These are phyloP conservation scores for Huntiella bhutanensis DNA, from an alignment of 2,329 filamentous ascomycete genomes.

Conservation along the genomic window DNA sequence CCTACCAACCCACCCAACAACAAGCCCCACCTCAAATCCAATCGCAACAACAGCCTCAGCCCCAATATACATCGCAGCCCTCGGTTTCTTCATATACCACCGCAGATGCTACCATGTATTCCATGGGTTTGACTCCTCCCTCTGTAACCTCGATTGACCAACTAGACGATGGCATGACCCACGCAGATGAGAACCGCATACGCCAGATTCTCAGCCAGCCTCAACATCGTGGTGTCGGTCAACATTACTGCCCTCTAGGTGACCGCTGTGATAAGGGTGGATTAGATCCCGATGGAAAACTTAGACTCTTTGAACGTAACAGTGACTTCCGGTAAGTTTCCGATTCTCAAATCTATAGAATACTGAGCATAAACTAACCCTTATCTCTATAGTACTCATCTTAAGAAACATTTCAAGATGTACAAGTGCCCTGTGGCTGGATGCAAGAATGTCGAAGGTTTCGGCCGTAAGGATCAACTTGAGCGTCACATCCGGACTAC, in stretches of 20 bases:
- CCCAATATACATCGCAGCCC: slow-evolving; percentile 1
- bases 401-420: slow-evolving; percentile 11
- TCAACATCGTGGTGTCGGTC: slow-evolving; percentile 9
- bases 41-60: background rate
- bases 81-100: background rate
- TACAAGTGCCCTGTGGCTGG: slow-evolving; percentile 9
- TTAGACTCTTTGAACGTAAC: slow-evolving; percentile 10
- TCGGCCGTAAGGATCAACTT: slow-evolving; percentile 10
- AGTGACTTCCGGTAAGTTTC: slow-evolving; percentile 8
- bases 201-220: slow-evolving; percentile 9
- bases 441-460: slow-evolving; percentile 11
- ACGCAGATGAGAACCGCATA: slow-evolving; percentile 6
- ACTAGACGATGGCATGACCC: slow-evolving; percentile 8
- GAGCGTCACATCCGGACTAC: slow-evolving; percentile 10
- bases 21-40: slow-evolving; percentile 1
- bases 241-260: slow-evolving; percentile 7
- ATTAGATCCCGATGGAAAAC: slow-evolving; percentile 3
- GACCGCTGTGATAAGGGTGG: slow-evolving; percentile 10
- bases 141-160: slow-evolving; percentile 6
- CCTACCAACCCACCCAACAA: background rate
- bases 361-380: background rate
- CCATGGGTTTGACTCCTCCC: background rate
- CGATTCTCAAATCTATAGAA: background rate
- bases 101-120: slow-evolving; percentile 1
- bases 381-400: slow-evolving; percentile 5